phyloP scores from a whole-genome alignment of 2,329 filamentous ascomycete genomes.

The Zalaria obscura region DNA sequence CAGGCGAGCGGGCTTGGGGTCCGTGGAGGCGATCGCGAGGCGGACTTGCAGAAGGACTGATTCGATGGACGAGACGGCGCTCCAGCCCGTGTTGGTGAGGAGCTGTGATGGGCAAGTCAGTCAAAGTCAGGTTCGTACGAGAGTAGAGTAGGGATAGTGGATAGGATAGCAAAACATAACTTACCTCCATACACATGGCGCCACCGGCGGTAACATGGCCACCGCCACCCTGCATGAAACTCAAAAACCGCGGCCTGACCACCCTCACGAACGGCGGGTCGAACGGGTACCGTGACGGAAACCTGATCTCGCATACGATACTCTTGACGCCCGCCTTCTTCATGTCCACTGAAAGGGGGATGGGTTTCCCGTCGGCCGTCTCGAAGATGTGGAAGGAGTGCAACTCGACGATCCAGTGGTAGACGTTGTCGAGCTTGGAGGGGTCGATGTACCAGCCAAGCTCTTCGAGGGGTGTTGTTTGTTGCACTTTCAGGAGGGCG shows the following conservation, averaged over 20 bases:
- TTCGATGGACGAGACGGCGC: slow-evolving; percentile 57
- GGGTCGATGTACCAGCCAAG: slow-evolving; percentile 75
- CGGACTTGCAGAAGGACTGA: slow-evolving; percentile 69
- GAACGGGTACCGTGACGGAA: slow-evolving; percentile 61
- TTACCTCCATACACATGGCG: slow-evolving; percentile 59
- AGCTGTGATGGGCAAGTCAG: slow-evolving; percentile 32
- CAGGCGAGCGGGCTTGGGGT: slow-evolving; percentile 61
- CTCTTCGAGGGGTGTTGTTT: slow-evolving; percentile 43
- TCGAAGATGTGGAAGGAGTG: slow-evolving; percentile 51
- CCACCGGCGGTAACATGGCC: slow-evolving; percentile 77
- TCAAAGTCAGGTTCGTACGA: not conserved
- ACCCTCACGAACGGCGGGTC: slow-evolving; percentile 75
- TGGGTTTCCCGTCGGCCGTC: slow-evolving; percentile 12
- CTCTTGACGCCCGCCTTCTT: slow-evolving; percentile 45
- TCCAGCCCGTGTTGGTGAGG: slow-evolving; percentile 74
- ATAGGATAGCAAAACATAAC: not conserved
- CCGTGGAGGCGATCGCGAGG: slow-evolving; percentile 54
- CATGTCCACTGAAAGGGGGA: slow-evolving; percentile 67
- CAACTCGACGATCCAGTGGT: slow-evolving; percentile 84
- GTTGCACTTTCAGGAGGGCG: slow-evolving; percentile 50
- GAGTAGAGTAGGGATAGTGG: too few relatives aligned
- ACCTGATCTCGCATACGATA: slow-evolving; percentile 70
- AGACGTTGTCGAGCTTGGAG: slow-evolving; percentile 54
- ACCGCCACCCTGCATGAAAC: slow-evolving; percentile 59
- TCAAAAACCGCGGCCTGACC: slow-evolving; percentile 63